Evolutionary conservation across 331 rosid genomes (phyloP), one percentile per base, ranked within the genome.

Genomic region (Arachis monticola): DNA sequence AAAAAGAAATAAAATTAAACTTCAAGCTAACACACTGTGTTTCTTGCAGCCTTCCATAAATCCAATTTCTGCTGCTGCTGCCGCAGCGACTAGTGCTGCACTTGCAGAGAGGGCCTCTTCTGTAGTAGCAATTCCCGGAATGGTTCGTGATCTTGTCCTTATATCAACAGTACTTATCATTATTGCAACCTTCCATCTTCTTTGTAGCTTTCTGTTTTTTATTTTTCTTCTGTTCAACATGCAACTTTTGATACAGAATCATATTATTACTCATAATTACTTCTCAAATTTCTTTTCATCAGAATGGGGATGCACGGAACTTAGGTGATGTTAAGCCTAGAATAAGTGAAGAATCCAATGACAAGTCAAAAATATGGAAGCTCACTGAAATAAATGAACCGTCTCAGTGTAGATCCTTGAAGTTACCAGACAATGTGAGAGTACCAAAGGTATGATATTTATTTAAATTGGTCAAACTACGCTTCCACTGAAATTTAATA

Each of bases 281-380:
- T 2, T 32, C 2, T 32, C 35, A 32, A 32, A 70, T 72, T 71
- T 73, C 61, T 57, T 75, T 79, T 79, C 82, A 45, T 69, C 85
- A 94, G 99, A 90, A 87, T 78, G 99, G 99, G 57, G 97, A 94
- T 81, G 70, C 91, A 45, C 86, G 96, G 38, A 90, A 84, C 84
- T 63, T 90, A 78, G 91, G 87, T 66, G 97, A 94, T 83, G 89
- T 92, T 81, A 94, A 94, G 80, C 96, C 99, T 76, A 88, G 97
- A 86, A 87, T 94, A 77, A 80, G 85, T 27, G 99, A 94, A 84
- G 99, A 94, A 81, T 84, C 93, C 60, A 94, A 88, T 73, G 97
- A 94, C 83, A 94, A 92, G 83, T 92, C 99, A 67, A 94, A 92
- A 87, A 92, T 92, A 79, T 92, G 97, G 99, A 94, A 90, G 88